A percentile compares a stretch with the other conserved stretches of the same genome.
These are phyloP conservation scores for Rhododendron molle DNA, from an alignment of 148 eudicot genomes.

Conservation along the genomic window DNA sequence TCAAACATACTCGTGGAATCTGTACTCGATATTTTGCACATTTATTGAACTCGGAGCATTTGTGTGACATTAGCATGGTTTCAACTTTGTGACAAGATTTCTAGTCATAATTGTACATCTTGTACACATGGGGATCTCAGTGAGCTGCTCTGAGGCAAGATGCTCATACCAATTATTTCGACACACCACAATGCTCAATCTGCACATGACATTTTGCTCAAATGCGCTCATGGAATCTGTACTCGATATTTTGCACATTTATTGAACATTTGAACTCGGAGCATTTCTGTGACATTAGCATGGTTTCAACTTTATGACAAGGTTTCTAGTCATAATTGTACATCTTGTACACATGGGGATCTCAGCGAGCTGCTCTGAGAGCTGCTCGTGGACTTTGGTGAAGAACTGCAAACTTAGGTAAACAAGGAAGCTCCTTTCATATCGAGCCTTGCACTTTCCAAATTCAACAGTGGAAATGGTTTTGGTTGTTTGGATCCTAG, in stretches of 20 bases:
- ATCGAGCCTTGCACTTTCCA: neutral
- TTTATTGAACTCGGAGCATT: too few species aligned
- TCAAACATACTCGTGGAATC: neutral
- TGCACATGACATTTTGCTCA: neutral
- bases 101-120: neutral
- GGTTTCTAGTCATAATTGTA: neutral
- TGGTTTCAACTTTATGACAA: neutral
- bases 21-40: neutral
- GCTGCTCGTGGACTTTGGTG: neutral
- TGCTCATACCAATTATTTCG: too few species aligned
- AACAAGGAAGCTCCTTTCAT: neutral
- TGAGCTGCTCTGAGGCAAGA: neutral
- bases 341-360: neutral
- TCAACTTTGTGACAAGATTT: neutral
- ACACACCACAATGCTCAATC: neutral
- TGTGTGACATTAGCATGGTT: neutral
- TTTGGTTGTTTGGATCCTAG: neutral
- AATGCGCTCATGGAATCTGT: neutral
- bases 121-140: neutral
- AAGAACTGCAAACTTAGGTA: neutral
- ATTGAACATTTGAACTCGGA: too few species aligned
- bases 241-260: too few species aligned
- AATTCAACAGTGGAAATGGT: neutral
- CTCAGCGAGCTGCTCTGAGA: neutral
- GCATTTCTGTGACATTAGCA: neutral